Evolutionary conservation across 2,329 filamentous ascomycete genomes (phyloP), one percentile per base, ranked within the genome.

Genomic region (Apiospora marii): DNA sequence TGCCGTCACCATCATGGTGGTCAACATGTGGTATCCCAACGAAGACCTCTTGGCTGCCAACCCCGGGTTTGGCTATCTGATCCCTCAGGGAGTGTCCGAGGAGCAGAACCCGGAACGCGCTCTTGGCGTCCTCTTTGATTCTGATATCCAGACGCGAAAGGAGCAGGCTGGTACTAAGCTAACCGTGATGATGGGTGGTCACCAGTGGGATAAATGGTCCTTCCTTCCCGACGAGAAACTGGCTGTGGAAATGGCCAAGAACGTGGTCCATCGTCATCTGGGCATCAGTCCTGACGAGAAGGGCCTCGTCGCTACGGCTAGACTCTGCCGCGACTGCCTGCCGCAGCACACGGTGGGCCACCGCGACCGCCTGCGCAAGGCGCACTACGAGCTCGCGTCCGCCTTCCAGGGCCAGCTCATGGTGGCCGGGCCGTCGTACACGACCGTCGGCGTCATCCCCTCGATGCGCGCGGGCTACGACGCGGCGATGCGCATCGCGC

Each of bases 121-220:
- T 0, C 90, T 99, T 7, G 96, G 96, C 74, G 95, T 98, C 70
- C 93, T 98, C 73, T 98, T 98, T 82, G 95, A 98, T 82, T 94
- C 92, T 2, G 91, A 94, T 75, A 88, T 89, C 24, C 79, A 82
- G 37, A 72, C 72, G 16, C 73, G 70, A 24, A 73, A 81, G 69
- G 77, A 78, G 37, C 70, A 76, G 71, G 79, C 81, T 0, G 94
- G 94, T 34, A 97, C 94, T 19, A 98, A 97, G 81, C 83, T 98
- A 70, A 98, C 96, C 22, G 93, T 98, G 77, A 97, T 99, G 91
- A 86, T 99, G 72, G 96, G 96, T 73, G 96, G 96, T 1, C 95
- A 98, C 83, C 94, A 94, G 89, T 98, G 94, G 94, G 88, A 94
- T 80, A 88, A 85, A 72, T 91, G 88, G 85, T 79, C 75, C 67